A percentile compares a stretch with the other conserved stretches of the same genome.
Conservation (phyloP, 768 basidiomycete species). For the Boletales sp. region DNA sequence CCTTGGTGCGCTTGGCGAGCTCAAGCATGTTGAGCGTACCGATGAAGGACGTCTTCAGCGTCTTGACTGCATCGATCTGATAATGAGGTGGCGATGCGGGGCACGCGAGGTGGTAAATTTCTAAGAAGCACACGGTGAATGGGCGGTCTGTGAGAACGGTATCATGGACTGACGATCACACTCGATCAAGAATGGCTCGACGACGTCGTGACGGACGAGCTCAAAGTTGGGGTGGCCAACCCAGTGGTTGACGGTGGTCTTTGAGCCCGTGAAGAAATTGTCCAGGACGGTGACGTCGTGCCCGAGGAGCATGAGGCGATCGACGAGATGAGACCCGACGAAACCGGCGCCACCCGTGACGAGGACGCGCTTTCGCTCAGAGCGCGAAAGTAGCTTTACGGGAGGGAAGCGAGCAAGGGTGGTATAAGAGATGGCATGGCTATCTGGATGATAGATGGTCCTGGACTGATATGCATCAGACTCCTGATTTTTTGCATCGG, state of each 20-base stretch:
- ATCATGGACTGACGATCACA: slow-evolving; percentile 73
- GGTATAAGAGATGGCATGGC: slow-evolving; percentile 84
- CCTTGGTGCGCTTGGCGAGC: slow-evolving; percentile 95
- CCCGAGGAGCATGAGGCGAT: slow-evolving; percentile 95
- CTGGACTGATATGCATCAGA: slow-evolving; percentile 65
- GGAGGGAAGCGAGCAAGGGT: slow-evolving; percentile 91
- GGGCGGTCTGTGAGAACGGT: too few species aligned
- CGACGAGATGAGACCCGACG: slow-evolving; percentile 96
- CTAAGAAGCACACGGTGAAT: slow-evolving; percentile 34
- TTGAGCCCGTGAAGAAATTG: slow-evolving; percentile 98
- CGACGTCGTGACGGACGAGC: slow-evolving; percentile 94
- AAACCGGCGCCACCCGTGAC: slow-evolving; percentile 99
- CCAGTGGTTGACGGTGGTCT: slow-evolving; percentile 96
- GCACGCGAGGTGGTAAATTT: slow-evolving; percentile 98
- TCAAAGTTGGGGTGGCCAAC: slow-evolving; percentile 99
- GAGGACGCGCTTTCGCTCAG: slow-evolving; percentile 81
- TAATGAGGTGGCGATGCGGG: slow-evolving; percentile 97
- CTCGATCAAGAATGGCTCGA: slow-evolving; percentile 98
- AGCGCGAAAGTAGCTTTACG: slow-evolving; percentile 79
- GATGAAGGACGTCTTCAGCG: slow-evolving; percentile 97
- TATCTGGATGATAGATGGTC: slow-evolving; percentile 80
- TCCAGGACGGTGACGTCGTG: slow-evolving; percentile 97
- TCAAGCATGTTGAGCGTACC: slow-evolving; percentile 99
- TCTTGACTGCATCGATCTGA: slow-evolving; percentile 97
- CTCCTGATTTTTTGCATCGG: slow-evolving; percentile 33